phyloP scores from a whole-genome alignment of 2,329 filamentous ascomycete genomes.

The Cordyceps farinosa region DNA sequence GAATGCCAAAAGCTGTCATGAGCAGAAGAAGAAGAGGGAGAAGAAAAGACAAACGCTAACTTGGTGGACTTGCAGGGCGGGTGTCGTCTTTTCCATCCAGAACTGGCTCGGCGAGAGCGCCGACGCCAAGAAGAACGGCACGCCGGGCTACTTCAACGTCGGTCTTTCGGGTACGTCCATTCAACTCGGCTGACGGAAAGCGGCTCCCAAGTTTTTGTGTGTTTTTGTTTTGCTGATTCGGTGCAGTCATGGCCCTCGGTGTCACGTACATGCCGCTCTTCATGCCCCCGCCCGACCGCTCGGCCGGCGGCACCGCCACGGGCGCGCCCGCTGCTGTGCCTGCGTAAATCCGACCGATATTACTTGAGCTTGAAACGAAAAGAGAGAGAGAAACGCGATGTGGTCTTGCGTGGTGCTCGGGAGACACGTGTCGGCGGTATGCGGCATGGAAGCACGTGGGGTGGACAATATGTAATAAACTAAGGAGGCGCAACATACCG shows the following conservation, averaged over 20 bases:
- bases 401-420: background rate
- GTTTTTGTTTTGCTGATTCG: slow-evolving; percentile 18
- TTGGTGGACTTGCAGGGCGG: slow-evolving; percentile 48
- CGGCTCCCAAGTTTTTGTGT: background rate
- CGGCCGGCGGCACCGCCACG: background rate
- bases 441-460: background rate
- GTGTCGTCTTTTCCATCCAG: slow-evolving; percentile 71
- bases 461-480: slow-evolving; percentile 3
- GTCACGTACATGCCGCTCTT: slow-evolving; percentile 51
- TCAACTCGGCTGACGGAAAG: no score
- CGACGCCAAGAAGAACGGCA: slow-evolving; percentile 61
- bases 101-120: slow-evolving; percentile 74
- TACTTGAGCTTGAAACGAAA: background rate
- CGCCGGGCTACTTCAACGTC: slow-evolving; percentile 68
- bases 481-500: background rate
- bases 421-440: background rate
- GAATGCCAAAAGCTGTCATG: no score
- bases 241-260: slow-evolving; percentile 53
- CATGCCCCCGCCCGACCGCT: slow-evolving; percentile 38
- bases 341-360: background rate
- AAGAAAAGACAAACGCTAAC: slow-evolving; percentile 13
- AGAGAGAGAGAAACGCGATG: background rate
- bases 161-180: slow-evolving; percentile 68
- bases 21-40: no score
- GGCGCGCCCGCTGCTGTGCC: slow-evolving; percentile 8